These are phyloP conservation scores for Beauveria brongniartii DNA, from an alignment of 2,329 filamentous ascomycete genomes.

Conservation along the genomic window DNA sequence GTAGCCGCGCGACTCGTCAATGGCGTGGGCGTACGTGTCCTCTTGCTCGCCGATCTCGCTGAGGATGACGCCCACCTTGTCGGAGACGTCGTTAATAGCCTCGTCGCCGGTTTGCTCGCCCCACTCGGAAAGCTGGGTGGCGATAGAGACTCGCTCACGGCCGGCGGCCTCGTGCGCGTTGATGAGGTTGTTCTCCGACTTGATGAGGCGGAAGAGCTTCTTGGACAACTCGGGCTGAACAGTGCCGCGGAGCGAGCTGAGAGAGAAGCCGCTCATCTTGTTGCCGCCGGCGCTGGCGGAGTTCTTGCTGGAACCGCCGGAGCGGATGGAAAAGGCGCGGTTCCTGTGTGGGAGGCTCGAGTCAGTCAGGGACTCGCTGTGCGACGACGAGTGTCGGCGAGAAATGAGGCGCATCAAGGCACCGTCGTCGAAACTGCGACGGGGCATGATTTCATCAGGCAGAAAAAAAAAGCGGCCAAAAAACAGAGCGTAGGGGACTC, in stretches of 20 bases:
- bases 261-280: slow-evolving; percentile 58
- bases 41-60: slow-evolving; percentile 93
- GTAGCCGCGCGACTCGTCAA: slow-evolving; percentile 75
- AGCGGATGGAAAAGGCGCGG: slow-evolving; percentile 66
- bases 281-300: slow-evolving; percentile 32
- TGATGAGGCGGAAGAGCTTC: slow-evolving; percentile 86
- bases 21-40: slow-evolving; percentile 72
- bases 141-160: slow-evolving; percentile 76
- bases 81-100: slow-evolving; percentile 77
- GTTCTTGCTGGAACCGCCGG: slow-evolving; percentile 43
- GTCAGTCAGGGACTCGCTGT: slow-evolving; percentile 21
- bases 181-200: slow-evolving; percentile 86
- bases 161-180: slow-evolving; percentile 75
- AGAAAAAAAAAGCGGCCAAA: not conserved
- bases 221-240: slow-evolving; percentile 83
- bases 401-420: slow-evolving; percentile 15
- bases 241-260: slow-evolving; percentile 76
- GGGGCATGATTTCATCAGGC: slow-evolving; percentile 21
- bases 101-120: slow-evolving; percentile 87
- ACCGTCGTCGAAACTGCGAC: slow-evolving; percentile 24
- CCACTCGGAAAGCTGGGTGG: slow-evolving; percentile 91
- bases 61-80: slow-evolving; percentile 90
- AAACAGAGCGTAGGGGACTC: not conserved
- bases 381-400: slow-evolving; percentile 13
- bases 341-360: slow-evolving; percentile 44